phyloP scores from a whole-genome alignment of 2,329 filamentous ascomycete species.

The Xylariaceae sp. region DNA sequence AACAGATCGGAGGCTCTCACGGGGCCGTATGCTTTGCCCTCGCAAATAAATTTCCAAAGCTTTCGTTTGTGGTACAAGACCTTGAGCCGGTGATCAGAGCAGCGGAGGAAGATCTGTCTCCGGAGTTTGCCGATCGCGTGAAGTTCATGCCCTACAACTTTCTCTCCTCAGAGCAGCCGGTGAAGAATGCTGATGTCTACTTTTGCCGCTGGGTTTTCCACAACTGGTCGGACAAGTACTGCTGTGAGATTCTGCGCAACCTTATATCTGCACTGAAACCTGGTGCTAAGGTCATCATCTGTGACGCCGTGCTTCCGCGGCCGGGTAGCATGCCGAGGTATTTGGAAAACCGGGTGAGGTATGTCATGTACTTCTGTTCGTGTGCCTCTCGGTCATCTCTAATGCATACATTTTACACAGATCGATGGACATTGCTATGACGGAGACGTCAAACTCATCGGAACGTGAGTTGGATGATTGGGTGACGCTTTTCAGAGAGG shows the following conservation, averaged over 20 bases:
- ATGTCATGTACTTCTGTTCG: no score
- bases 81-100: slow-evolving; percentile 36
- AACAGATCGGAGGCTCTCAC: slow-evolving; percentile 24
- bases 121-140: slow-evolving; percentile 24
- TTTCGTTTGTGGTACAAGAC: slow-evolving; percentile 64
- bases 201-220: background rate
- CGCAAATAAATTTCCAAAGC: slow-evolving; percentile 38
- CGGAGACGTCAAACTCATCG: slow-evolving; percentile 4
- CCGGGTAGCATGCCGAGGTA: slow-evolving; percentile 5
- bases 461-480: slow-evolving; percentile 24
- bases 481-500: slow-evolving; percentile 3
- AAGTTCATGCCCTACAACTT: slow-evolving; percentile 49
- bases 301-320: background rate
- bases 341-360: background rate
- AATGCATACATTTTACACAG: no score
- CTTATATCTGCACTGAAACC: background rate
- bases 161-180: slow-evolving; percentile 50
- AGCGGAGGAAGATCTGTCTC: background rate
- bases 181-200: background rate
- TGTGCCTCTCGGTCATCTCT: no score
- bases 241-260: background rate
- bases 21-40: slow-evolving; percentile 20
- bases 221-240: background rate
- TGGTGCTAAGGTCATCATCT: background rate
- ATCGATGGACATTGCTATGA: slow-evolving; percentile 22